Conservation (phyloP, 108 stramenopile species). For the Bacterosira constricta region DNA sequence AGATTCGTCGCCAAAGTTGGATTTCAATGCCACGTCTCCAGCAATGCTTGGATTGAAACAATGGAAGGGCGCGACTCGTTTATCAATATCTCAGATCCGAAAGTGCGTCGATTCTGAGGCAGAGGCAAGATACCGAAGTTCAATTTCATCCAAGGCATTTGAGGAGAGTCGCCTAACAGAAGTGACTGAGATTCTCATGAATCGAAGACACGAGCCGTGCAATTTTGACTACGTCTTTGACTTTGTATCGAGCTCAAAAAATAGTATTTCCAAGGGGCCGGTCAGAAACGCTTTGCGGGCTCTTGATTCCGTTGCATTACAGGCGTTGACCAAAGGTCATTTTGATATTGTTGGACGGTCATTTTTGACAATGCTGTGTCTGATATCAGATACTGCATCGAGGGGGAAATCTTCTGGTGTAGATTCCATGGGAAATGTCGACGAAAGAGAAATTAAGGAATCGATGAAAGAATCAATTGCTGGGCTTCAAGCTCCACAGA, state of each 20-base stretch:
- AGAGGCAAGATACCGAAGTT: constrained; percentile 56
- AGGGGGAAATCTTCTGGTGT: not conserved
- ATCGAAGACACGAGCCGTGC: constrained; percentile 29
- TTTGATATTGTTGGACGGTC: constrained; percentile 65
- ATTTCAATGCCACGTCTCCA: not conserved
- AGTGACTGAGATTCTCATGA: constrained; percentile 6
- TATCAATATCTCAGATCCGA: constrained; percentile 63
- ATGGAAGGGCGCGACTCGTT: constrained; percentile 52
- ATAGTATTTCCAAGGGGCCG: not conserved
- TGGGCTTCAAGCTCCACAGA: not conserved
- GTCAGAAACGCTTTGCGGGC: not conserved
- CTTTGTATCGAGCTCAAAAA: constrained; percentile 18
- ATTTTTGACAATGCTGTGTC: constrained; percentile 47
- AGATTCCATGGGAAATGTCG: not conserved
- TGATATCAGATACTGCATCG: constrained; percentile 10
- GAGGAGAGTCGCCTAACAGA: not conserved
- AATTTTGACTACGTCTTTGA: constrained; percentile 25
- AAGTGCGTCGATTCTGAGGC: constrained; percentile 49
- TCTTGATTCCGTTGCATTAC: constrained; percentile 39
- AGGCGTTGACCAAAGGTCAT: constrained; percentile 21
- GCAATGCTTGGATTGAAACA: constrained; percentile 30
- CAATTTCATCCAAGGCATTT: constrained; percentile 1
- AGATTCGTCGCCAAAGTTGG: constrained; percentile 1
- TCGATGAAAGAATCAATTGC: constrained; percentile 4
- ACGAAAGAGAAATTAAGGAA: not conserved